Percentiles rank a stretch among this genome's conserved stretches.
Conservation (phyloP, 2,329 filamentous ascomycete species). For the Colletotrichum shisoi region DNA sequence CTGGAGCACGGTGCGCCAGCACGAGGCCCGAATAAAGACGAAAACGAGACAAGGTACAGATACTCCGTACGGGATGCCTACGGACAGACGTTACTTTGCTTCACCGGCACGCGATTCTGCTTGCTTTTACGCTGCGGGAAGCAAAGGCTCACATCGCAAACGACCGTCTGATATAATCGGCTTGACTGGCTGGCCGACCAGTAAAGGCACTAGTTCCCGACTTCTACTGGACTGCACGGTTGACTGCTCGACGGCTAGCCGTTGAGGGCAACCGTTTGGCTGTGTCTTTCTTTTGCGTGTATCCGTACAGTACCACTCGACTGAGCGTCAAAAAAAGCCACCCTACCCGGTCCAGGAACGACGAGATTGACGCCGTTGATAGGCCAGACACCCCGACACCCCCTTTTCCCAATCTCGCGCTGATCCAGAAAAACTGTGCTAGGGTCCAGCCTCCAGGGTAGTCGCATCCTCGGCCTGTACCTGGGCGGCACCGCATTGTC, state of each 20-base stretch:
- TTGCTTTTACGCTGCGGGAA: constrained; percentile 24
- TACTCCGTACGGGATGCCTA: too few species aligned
- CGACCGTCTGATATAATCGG: constrained; percentile 30
- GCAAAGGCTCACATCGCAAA: neutral
- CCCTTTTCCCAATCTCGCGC: constrained; percentile 39
- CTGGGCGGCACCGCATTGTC: constrained; percentile 37
- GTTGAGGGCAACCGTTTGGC: constrained; percentile 24
- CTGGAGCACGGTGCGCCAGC: constrained; percentile 21
- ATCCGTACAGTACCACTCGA: neutral
- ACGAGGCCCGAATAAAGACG: constrained; percentile 5
- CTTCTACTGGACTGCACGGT: neutral
- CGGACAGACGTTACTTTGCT: constrained; percentile 9
- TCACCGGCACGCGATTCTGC: constrained; percentile 29
- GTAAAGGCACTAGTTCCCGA: too few species aligned
- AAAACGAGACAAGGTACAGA: neutral
- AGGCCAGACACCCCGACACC: constrained; percentile 29
- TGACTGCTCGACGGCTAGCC: constrained; percentile 29
- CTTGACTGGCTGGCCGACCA: constrained; percentile 4
- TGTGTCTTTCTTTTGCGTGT: neutral
- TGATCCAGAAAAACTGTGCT: constrained; percentile 6
- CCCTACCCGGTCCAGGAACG: constrained; percentile 29
- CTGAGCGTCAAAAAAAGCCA: constrained; percentile 5
- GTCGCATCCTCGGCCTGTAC: constrained; percentile 35
- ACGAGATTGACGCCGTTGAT: constrained; percentile 32
- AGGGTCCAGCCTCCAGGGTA: constrained; percentile 36